Base-by-base conservation (phyloP, 495 filamentous ascomycete genomes). In the Penicillium canariense region DNA sequence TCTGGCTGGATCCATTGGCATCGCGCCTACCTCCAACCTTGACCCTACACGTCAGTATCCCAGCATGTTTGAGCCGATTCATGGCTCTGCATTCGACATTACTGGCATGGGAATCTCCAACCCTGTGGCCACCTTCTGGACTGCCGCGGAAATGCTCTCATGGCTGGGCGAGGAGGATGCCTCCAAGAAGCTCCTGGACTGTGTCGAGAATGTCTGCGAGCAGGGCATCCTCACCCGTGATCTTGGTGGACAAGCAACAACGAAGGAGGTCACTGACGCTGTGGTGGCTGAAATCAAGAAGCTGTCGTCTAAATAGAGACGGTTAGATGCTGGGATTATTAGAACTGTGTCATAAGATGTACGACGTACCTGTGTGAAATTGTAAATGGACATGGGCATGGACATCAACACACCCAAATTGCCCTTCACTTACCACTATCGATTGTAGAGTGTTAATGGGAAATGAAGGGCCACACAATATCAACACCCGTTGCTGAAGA, bases 81-180 rank as follows among this genome's bases (percentile, higher is more conserved):
- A 87, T 55, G 83, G 84, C 7, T 81, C 77, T n/a, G 84, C 84
- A 1, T 86, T 85, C 12, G 87, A 89, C 58, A 88, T 91, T 50
- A 83, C 84, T 2, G 86, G 87, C 0, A 84, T 84, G 66, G 86
- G 85, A 0, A 73, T 88, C 32, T 87, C 87, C 10, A 90, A 91
- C 65, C 86, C 87, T 0, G 78, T 90, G 0, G 86, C 78, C 7
- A 85, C 85, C 0, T 84, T 89, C 66, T 87, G 85, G 85, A 84
- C 81, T 4, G 83, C 78, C 5, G 80, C 81, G 1, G 84, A 87
- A 65, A 89, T 88, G 86, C 71, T 88, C 34, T 71, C 69, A 6
- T 88, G 84, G 85, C 56, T 89, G 27, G 84, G 84, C 2, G 73
- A 84, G 60, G 71, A 77, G 47, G 69, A 72, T 7, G 84, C 82